These are phyloP conservation scores for Yamadazyma paraphyllophila DNA, from an alignment of 805 yeast species.

Conservation along the genomic window DNA sequence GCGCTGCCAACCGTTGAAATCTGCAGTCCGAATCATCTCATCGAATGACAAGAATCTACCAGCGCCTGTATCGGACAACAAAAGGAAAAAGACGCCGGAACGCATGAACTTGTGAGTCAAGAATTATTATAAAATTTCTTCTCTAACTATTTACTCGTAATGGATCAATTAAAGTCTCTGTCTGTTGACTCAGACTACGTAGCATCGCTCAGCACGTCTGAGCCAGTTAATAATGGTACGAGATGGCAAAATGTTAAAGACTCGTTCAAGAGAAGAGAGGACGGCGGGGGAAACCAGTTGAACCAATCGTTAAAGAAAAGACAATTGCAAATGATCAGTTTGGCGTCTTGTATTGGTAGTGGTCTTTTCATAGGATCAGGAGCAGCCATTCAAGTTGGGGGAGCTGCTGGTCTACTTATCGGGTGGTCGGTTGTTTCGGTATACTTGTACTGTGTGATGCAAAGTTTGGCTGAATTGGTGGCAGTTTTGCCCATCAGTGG, in stretches of 20 bases:
- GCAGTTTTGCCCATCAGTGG: conserved; percentile 40
- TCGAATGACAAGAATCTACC: conserved; percentile 1
- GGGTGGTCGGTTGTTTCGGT: conserved; percentile 41
- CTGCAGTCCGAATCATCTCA: not conserved
- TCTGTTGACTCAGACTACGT: not conserved
- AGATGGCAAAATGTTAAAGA: conserved; percentile 24
- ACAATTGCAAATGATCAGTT: conserved; percentile 38
- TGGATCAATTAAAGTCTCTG: not conserved
- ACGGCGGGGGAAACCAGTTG: conserved; percentile 8
- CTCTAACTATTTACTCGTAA: not conserved
- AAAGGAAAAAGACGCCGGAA: not conserved
- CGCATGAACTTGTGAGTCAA: not conserved
- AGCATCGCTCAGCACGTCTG: not conserved
- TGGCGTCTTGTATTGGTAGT: conserved; percentile 43
- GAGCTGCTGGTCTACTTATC: conserved; percentile 32
- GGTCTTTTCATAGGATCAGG: conserved; percentile 43
- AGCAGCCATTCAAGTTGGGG: conserved; percentile 33
- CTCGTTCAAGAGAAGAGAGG: conserved; percentile 26
- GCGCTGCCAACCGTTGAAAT: conserved; percentile 1
- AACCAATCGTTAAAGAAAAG: conserved; percentile 27
- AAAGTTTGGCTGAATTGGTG: conserved; percentile 40
- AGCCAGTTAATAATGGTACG: not conserved
- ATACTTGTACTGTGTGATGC: conserved; percentile 44
- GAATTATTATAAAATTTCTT: too few relatives aligned
- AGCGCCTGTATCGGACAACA: conserved; percentile 1